phyloP scores from a whole-genome alignment of 345 rosid genomes.

The Bruguiera sexangula region DNA sequence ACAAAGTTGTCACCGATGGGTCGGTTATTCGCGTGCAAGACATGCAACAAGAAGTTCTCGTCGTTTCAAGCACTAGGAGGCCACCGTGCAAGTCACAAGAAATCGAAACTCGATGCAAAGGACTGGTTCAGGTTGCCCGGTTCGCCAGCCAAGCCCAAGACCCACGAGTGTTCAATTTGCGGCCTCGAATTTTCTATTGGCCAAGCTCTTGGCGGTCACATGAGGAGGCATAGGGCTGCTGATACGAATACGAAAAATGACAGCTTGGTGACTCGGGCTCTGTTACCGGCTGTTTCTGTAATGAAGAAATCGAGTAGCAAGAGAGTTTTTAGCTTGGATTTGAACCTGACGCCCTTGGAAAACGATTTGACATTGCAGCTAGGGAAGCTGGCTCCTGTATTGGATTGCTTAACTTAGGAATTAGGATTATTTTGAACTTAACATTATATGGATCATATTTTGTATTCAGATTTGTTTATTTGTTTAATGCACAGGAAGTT shows the following conservation, averaged over 20 bases:
- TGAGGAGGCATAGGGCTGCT: constrained; percentile 69
- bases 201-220: constrained; percentile 95
- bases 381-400: constrained; percentile 36
- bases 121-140: constrained; percentile 7
- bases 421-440: constrained; percentile 10
- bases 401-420: constrained; percentile 28
- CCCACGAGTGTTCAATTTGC: constrained; percentile 80
- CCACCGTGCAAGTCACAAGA: constrained; percentile 87
- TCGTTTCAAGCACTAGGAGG: constrained; percentile 95
- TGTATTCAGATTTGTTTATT: constrained; percentile 8
- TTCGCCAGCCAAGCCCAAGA: constrained; percentile 53
- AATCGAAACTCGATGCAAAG: constrained; percentile 36
- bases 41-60: constrained; percentile 67
- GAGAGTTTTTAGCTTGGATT: constrained; percentile 55
- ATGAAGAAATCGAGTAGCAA: constrained; percentile 62
- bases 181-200: constrained; percentile 78
- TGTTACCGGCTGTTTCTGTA: constrained; percentile 36
- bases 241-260: neutral
- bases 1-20: neutral
- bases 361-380: constrained; percentile 55
- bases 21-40: constrained; percentile 71
- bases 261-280: constrained; percentile 25
- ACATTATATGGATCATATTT: neutral
- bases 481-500: neutral
- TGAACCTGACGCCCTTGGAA: constrained; percentile 61